phyloP scores from a whole-genome alignment of 345 rosid species.

The Salix suchowensis region DNA sequence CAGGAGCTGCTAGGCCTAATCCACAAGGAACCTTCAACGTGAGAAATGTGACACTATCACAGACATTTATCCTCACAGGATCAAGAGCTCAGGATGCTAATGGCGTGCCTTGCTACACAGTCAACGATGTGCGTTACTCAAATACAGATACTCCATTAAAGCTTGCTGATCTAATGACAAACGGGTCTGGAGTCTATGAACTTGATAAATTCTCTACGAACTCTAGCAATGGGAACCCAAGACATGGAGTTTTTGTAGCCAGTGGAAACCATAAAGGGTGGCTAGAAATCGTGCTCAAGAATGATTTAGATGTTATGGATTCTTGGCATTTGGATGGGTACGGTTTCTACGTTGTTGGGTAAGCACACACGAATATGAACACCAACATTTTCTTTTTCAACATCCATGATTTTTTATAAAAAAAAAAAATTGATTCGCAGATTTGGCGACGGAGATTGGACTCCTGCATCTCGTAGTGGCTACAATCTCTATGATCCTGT shows the following conservation, averaged over 20 bases:
- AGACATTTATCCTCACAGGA: conserved; percentile 35
- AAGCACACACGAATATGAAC: neutral
- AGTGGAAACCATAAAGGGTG: conserved; percentile 47
- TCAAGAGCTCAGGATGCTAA: conserved; percentile 16
- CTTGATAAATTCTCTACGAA: conserved; percentile 39
- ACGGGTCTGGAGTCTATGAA: conserved; percentile 34
- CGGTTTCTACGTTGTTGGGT: conserved; percentile 47
- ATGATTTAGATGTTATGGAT: conserved; percentile 32
- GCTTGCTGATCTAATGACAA: conserved; percentile 33
- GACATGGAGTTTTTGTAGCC: conserved; percentile 40
- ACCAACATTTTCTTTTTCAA: too few relatives aligned
- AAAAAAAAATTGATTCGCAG: conserved; percentile 5
- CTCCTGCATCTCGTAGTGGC: conserved; percentile 23
- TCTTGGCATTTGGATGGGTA: conserved; percentile 64
- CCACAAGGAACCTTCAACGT: conserved; percentile 62
- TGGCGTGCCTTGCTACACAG: conserved; percentile 17
- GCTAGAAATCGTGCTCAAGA: conserved; percentile 44
- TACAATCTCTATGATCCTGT: conserved; percentile 62
- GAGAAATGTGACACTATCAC: conserved; percentile 39
- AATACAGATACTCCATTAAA: conserved; percentile 42
- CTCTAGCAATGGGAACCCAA: conserved; percentile 20
- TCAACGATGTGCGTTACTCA: conserved; percentile 42
- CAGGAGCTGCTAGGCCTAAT: conserved; percentile 65
- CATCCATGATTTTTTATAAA: too few relatives aligned
- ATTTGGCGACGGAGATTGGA: conserved; percentile 59